Conservation (phyloP, 441 rosid genomes). For the Capsella rubella region DNA sequence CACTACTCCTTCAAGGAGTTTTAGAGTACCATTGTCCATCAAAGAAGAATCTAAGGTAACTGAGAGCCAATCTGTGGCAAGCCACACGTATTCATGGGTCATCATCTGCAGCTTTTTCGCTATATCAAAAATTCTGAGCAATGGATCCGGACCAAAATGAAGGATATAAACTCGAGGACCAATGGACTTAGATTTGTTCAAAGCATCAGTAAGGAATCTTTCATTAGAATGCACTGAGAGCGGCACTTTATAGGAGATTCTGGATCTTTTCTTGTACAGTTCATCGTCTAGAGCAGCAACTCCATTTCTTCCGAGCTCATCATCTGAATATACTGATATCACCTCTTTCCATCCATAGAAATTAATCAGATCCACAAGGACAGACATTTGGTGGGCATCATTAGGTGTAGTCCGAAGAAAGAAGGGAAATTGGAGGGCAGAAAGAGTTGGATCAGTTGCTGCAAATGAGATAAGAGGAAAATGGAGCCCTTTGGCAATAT, state of each 20-base stretch:
- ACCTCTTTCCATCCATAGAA: slow-evolving; percentile 82
- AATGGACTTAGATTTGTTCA: slow-evolving; percentile 55
- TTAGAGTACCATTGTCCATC: slow-evolving; percentile 43
- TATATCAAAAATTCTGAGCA: slow-evolving; percentile 59
- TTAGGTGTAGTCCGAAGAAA: slow-evolving; percentile 76
- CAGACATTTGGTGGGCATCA: slow-evolving; percentile 84
- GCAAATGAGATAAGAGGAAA: slow-evolving; percentile 85
- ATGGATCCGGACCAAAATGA: slow-evolving; percentile 74
- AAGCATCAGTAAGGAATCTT: slow-evolving; percentile 47
- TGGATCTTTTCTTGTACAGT: slow-evolving; percentile 59
- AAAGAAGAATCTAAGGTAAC: slow-evolving; percentile 71
- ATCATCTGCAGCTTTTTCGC: slow-evolving; percentile 79
- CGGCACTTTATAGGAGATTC: slow-evolving; percentile 63
- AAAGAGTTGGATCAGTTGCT: slow-evolving; percentile 90
- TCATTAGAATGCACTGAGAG: slow-evolving; percentile 56
- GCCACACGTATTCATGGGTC: slow-evolving; percentile 73
- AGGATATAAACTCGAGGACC: slow-evolving; percentile 83
- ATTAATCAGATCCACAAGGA: slow-evolving; percentile 68
- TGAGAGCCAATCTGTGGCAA: slow-evolving; percentile 92
- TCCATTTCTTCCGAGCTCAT: slow-evolving; percentile 86
- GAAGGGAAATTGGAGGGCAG: slow-evolving; percentile 85
- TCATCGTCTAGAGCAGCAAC: slow-evolving; percentile 61
- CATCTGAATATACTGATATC: slow-evolving; percentile 71
- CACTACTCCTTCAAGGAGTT: slow-evolving; percentile 65
- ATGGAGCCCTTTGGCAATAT: slow-evolving; percentile 68